phyloP scores from a whole-genome alignment of 202 grass and related monocot genomes.

The Bolboschoenoplectus hybrid region DNA sequence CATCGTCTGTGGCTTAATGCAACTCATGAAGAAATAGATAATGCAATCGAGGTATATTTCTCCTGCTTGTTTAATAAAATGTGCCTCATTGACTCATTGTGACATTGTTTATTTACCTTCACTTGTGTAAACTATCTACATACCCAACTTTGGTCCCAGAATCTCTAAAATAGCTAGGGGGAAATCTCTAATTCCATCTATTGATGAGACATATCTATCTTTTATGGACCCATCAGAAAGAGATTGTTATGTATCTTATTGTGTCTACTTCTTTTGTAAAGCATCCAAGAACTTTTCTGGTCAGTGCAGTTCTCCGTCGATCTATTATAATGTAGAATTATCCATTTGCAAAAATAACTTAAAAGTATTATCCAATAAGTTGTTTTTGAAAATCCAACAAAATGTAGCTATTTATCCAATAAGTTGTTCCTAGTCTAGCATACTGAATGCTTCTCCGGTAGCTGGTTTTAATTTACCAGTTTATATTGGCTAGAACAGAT shows the following conservation, averaged over 20 bases:
- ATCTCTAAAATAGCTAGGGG: no score
- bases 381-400: no score
- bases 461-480: neutral
- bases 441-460: neutral
- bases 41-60: slow-evolving; percentile 71
- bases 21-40: slow-evolving; percentile 71
- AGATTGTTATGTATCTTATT: no score
- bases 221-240: no score
- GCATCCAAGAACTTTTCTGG: no score
- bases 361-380: no score
- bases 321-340: no score
- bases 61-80: neutral
- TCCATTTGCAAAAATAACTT: no score
- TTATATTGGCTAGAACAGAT: neutral
- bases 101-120: neutral
- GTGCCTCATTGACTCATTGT: neutral
- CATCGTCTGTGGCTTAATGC: slow-evolving; percentile 78
- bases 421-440: neutral
- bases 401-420: no score
- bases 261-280: no score
- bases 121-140: neutral
- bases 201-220: neutral
- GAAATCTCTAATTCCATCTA: neutral
- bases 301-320: no score
- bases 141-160: neutral